Evolutionary conservation across 2,329 filamentous ascomycete species (phyloP).

Genomic region (Penicillium verrucosum): DNA sequence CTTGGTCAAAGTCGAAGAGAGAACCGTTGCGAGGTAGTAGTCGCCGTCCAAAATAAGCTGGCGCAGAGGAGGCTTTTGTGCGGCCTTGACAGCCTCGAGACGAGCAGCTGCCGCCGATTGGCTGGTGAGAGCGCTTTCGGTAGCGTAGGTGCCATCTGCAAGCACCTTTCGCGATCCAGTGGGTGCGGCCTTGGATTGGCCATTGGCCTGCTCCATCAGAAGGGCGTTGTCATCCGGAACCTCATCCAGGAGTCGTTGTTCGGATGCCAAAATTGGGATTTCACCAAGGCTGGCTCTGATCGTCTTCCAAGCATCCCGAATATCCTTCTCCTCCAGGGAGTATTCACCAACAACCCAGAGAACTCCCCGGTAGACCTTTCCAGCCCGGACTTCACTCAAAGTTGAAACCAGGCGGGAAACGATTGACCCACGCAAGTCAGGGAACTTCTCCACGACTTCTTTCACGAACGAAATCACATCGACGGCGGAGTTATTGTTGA

Average conservation of each 20-base stretch:
- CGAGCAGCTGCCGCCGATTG: slow-evolving; percentile 85
- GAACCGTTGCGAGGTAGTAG: slow-evolving; percentile 90
- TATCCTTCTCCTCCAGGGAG: slow-evolving; percentile 87
- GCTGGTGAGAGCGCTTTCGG: slow-evolving; percentile 92
- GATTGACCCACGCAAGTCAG: slow-evolving; percentile 80
- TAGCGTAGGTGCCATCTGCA: slow-evolving; percentile 95
- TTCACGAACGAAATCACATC: slow-evolving; percentile 99
- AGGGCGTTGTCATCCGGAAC: slow-evolving; percentile 67
- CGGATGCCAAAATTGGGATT: slow-evolving; percentile 92
- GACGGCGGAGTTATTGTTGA: slow-evolving; percentile 93
- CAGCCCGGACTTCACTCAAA: slow-evolving; percentile 86
- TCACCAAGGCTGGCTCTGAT: slow-evolving; percentile 92
- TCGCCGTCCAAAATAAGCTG: slow-evolving; percentile 96
- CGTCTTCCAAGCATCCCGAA: slow-evolving; percentile 93
- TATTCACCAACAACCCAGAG: slow-evolving; percentile 99
- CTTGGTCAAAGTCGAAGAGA: slow-evolving; percentile 95
- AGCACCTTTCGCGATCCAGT: slow-evolving; percentile 87
- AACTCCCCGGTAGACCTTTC: slow-evolving; percentile 94
- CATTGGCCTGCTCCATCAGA: slow-evolving; percentile 69
- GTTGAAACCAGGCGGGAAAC: slow-evolving; percentile 86
- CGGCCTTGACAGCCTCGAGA: slow-evolving; percentile 93
- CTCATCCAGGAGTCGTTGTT: slow-evolving; percentile 86
- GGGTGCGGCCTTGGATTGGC: slow-evolving; percentile 73
- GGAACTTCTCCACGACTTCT: slow-evolving; percentile 98
- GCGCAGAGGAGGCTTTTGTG: slow-evolving; percentile 89